Evolutionary conservation across 2,329 filamentous ascomycete genomes (phyloP).

Genomic region (Myotisia sp.): DNA sequence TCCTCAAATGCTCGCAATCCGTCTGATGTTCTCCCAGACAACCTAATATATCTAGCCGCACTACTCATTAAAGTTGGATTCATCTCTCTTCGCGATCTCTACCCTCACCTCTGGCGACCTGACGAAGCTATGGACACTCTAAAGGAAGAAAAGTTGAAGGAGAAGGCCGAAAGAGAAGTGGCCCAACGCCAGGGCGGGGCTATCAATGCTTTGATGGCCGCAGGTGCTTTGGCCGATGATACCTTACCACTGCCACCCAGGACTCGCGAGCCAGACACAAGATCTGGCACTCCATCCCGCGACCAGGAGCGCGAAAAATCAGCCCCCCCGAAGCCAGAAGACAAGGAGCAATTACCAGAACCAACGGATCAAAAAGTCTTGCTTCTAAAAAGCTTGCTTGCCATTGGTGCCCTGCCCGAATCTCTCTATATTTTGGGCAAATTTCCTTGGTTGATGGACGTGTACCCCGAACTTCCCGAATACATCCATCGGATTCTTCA

Average conservation of each 20-base stretch:
- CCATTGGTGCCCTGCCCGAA: slow-evolving; percentile 84
- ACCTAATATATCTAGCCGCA: slow-evolving; percentile 80
- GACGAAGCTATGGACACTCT: slow-evolving; percentile 72
- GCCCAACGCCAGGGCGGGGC: slow-evolving; percentile 53
- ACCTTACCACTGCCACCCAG: slow-evolving; percentile 40
- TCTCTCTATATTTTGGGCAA: slow-evolving; percentile 81
- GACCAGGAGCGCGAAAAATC: slow-evolving; percentile 39
- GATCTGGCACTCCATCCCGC: slow-evolving; percentile 40
- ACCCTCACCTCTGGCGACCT: slow-evolving; percentile 75
- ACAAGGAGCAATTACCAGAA: slow-evolving; percentile 47
- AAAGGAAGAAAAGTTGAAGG: slow-evolving; percentile 54
- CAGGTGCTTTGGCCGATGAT: slow-evolving; percentile 77
- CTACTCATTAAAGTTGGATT: slow-evolving; percentile 95
- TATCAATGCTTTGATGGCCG: slow-evolving; percentile 73
- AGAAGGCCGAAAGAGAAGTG: slow-evolving; percentile 64
- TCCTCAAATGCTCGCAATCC: slow-evolving; percentile 62
- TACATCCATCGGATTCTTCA: slow-evolving; percentile 74
- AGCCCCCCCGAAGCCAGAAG: slow-evolving; percentile 23
- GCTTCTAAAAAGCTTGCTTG: slow-evolving; percentile 69
- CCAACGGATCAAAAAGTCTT: slow-evolving; percentile 78
- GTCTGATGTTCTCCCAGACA: slow-evolving; percentile 69
- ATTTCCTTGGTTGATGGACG: slow-evolving; percentile 83
- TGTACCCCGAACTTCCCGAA: slow-evolving; percentile 65
- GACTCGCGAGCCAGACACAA: slow-evolving; percentile 38
- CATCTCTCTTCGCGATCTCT: slow-evolving; percentile 79